phyloP scores from a whole-genome alignment of 345 rosid species.

The Gossypium rotundifolium region DNA sequence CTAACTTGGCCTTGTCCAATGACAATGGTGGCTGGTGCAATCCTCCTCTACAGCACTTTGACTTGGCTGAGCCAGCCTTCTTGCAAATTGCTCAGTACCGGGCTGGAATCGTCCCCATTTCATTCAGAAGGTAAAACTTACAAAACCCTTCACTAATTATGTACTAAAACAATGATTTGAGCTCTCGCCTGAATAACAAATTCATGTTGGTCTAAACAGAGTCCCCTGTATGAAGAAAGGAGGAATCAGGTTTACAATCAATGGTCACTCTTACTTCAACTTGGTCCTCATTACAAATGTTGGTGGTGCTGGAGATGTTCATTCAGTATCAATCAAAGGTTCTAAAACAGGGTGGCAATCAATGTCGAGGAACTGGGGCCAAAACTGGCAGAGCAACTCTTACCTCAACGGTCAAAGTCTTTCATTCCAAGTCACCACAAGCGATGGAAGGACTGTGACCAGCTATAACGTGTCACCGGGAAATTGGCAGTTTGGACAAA shows the following conservation, averaged over 20 bases:
- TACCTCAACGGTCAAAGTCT: constrained; percentile 72
- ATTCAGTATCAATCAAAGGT: constrained; percentile 79
- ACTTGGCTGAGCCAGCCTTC: constrained; percentile 94
- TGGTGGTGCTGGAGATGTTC: constrained; percentile 81
- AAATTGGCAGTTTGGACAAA: constrained; percentile 87
- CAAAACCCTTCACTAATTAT: background rate
- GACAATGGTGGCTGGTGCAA: constrained; percentile 98
- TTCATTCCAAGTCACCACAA: constrained; percentile 85
- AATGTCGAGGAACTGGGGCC: constrained; percentile 98
- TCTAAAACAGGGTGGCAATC: constrained; percentile 80
- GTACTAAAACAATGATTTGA: background rate
- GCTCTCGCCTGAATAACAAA: background rate
- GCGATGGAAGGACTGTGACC: constrained; percentile 72
- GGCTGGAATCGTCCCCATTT: constrained; percentile 92
- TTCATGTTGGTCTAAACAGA: constrained; percentile 33
- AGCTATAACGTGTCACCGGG: constrained; percentile 49
- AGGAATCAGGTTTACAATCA: constrained; percentile 79
- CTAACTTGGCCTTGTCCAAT: constrained; percentile 59
- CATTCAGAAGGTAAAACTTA: constrained; percentile 61
- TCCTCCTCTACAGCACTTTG: constrained; percentile 97
- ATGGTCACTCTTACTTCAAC: constrained; percentile 96
- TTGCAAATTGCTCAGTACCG: constrained; percentile 88
- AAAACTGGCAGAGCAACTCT: constrained; percentile 95
- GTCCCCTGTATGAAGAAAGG: constrained; percentile 86
- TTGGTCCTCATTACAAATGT: constrained; percentile 75